Evolutionary conservation across 2,329 filamentous ascomycete species (phyloP), one percentile per base, ranked within the genome.

Genomic region (Trichoderma lentiforme): DNA sequence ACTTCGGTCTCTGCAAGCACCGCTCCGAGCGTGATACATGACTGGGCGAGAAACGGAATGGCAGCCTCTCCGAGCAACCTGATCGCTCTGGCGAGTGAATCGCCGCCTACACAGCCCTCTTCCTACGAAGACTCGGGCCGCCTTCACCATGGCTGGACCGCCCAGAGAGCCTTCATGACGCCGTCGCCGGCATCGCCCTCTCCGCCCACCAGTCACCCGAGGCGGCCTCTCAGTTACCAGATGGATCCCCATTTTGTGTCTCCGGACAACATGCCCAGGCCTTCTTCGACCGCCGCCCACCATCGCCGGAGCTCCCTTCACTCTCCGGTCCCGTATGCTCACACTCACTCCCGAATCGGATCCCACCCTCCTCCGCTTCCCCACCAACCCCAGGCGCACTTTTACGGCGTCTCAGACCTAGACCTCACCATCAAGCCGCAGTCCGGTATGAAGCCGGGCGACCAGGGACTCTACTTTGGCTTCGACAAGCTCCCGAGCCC

Each of bases 361-460:
- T 79, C 84, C 12, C 74, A 70, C 43, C 86, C 89, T 43, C 86
- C 89, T n/a, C 91, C 92, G 3, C 86, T 91, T 11, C 92, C 93
- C 4, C 92, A 95, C 78, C 88, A 93, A 72, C 87, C 90, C 1
- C 93, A 95, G 80, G 82, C 92, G 21, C 92, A 95, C 81, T 95
- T 93, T 80, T 94, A 94, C 79, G 88, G 90, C 58, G 86, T 90
- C 0, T 92, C 92, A 1, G 91, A 95, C 74, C 85, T 95, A 36
- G 92, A 95, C 75, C 84, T 94, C 32, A 91, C 94, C 74, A 84
- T 91, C 62, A 83, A 86, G 69, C 81, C 83, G 18, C 84, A 83
- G 57, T 82, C 86, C 21, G 88, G 87, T 11, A 83, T 91, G 77
- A 87, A 87, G 74, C 87, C 90, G 3, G 91, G 91, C 3, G 89